Base-by-base conservation (phyloP, 768 basidiomycete genomes). In the Xerocomellus intermedius region DNA sequence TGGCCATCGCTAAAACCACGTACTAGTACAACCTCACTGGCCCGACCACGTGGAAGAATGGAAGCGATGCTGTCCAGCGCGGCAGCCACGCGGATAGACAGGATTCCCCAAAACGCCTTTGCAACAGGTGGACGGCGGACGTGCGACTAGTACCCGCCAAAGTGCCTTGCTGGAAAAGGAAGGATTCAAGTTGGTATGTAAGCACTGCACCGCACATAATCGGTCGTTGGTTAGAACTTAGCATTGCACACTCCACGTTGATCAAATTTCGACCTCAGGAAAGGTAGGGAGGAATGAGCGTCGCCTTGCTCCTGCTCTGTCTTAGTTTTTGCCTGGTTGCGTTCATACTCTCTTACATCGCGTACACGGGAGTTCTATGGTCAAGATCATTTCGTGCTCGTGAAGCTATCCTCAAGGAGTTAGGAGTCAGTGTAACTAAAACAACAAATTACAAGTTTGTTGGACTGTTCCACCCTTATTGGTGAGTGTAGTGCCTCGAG, bases 391-490 rank as follows among this genome's bases (percentile, higher is more conserved):
- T 44, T 22, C 59, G 41, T 38, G 43, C 52, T 21, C 69, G 69
- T 44, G 55, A 54, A 30, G 48, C 44, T 10, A 55, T 72, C 38
- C 57, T 72, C 26, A 52, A 48, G 32, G 55, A 62, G 13, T n/a
- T 70, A 5, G 60, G 59, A 9, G 12, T 52, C 19, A 14, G 43
- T 24, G 38, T 22, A 16, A 35, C 50, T 0, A 16, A 55, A 32
- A 13, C 47, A 8, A 57, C 16, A 30, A 47, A 55, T 5, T 55
- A 56, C 45, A 74, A 64, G 43, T 71, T 94, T 19, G 75, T 94
- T 3, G 94, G 89, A 0, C 89, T 95, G 74, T 96, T 97, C 68
- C 95, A 98, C 75, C 95, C 95, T 0, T 98, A 95, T 69, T 98
- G 94, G 94, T 94, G 63, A 73, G 83, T 65, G 14, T 6, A 42